A percentile compares a stretch with the other conserved stretches of the same genome.
Evolutionary conservation across 2,329 filamentous ascomycete genomes (phyloP).

Genomic region (Fusarium acutatum): DNA sequence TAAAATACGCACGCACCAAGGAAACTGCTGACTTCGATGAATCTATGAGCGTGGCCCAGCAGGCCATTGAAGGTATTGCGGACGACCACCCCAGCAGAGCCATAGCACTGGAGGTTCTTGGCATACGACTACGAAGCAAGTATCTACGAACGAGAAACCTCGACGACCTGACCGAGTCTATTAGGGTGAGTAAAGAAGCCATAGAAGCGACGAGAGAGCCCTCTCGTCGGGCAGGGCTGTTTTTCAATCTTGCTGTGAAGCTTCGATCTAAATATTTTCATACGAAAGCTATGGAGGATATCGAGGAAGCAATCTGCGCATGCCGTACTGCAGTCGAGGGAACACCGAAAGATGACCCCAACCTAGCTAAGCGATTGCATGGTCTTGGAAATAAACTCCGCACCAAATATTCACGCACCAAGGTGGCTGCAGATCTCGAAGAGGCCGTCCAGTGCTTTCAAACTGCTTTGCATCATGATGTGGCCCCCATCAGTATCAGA

Average conservation of each 20-base stretch:
- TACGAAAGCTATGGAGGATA: neutral
- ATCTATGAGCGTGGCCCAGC: too few relatives aligned
- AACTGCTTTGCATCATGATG: neutral
- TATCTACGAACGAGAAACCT: neutral
- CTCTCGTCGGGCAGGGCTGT: accelerated
- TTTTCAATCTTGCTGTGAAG: accelerated
- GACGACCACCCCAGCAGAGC: too few relatives aligned
- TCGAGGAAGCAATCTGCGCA: accelerated
- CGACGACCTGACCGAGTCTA: neutral
- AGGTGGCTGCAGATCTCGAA: neutral
- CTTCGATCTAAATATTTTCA: neutral
- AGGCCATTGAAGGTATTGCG: too few relatives aligned
- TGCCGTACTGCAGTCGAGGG: neutral
- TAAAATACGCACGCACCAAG: too few relatives aligned
- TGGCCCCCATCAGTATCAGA: neutral
- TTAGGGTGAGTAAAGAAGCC: neutral
- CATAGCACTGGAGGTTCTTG: neutral
- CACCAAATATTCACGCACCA: neutral
- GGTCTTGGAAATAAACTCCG: neutral
- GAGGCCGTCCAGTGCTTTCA: neutral
- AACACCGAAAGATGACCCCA: neutral
- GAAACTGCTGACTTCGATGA: too few relatives aligned
- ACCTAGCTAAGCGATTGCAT: neutral
- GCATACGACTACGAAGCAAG: neutral
- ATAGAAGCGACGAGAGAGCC: accelerated